phyloP scores from a whole-genome alignment of 129 eudicot genomes.

The Cynara cardunculus region DNA sequence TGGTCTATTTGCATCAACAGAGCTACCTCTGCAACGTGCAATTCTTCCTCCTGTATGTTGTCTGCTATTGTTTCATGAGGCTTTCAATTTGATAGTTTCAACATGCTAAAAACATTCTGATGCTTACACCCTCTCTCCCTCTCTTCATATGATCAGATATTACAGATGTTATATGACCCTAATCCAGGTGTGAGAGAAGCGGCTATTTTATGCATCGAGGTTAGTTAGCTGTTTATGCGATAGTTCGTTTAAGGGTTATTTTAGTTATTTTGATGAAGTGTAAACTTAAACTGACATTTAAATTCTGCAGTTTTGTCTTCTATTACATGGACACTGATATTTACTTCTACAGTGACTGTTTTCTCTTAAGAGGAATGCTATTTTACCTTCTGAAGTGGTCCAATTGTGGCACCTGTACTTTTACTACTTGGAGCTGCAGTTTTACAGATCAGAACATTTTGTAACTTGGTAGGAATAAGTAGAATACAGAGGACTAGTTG shows the following conservation, averaged over 20 bases:
- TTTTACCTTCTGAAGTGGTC: constrained; percentile 3
- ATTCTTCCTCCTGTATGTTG: constrained; percentile 88
- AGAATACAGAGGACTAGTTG: not conserved
- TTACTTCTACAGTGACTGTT: not conserved
- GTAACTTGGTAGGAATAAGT: not conserved
- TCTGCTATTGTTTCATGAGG: constrained; percentile 6
- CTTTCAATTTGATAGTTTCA: constrained; percentile 6
- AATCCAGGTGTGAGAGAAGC: constrained; percentile 94
- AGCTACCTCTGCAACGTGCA: constrained; percentile 93
- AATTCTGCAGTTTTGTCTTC: not conserved
- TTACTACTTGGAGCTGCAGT: not conserved
- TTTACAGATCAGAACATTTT: not conserved
- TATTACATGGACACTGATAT: not conserved
- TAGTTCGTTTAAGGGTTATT: not conserved
- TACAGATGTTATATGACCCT: constrained; percentile 91
- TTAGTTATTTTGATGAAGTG: not conserved
- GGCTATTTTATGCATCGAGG: constrained; percentile 91
- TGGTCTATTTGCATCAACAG: constrained; percentile 90
- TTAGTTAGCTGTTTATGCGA: constrained; percentile 28
- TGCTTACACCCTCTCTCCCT: not conserved
- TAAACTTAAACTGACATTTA: not conserved
- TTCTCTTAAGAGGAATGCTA: not conserved
- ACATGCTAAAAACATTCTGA: constrained; percentile 1
- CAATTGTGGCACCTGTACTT: not conserved
- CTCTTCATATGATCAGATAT: constrained; percentile 48